Evolutionary conservation across 108 stramenopile species (phyloP), one percentile per base, ranked within the genome.

Genomic region (Seminavis robusta): DNA sequence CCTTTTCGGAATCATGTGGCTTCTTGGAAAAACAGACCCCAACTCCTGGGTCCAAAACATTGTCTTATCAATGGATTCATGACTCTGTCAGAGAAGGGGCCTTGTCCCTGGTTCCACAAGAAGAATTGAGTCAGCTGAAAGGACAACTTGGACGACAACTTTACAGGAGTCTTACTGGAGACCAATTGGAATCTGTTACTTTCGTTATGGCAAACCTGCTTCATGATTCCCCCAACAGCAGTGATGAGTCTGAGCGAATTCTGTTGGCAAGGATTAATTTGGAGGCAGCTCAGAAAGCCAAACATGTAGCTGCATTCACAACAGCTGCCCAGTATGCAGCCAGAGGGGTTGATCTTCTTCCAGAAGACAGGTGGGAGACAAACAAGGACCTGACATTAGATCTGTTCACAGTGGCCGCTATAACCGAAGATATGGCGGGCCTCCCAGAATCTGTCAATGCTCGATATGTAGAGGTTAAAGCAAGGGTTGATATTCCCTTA

Each of bases 31-130:
- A 49, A 11, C 7, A 49, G 8, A 27, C 26, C 3, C 8, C 29
- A 28, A 25, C 13, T 4, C 26, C 25, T 28, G 23, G 47, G 24
- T 13, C 23, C 4, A 4, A 13, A 7, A 15, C 7, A 8, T 13
- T 15, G 9, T 23, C 4, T 8, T 57, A 57, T 8, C 15, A n/a
- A 17, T 67, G 53, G 41, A 49, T 36, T 1, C 65, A 67, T 37
- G 65, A 67, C 26, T 37, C 51, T 23, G 26, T 67, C 19, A 57
- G 52, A 19, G 41, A 52, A 15, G 65, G 58, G 21, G 65, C 65
- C 24, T 15, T 42, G 13, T 48, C 15, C 13, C 30, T 67, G 23
- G 43, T 59, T 15, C 8, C 32, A 34, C 51, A 52, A 1, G 43
- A 31, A 21, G 44, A 53, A 39, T 45, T 26, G 7, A 9, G 9